A percentile compares a stretch with the other conserved stretches of the same genome.
phyloP scores from a whole-genome alignment of 495 filamentous ascomycete genomes.

The Hamigera avellanea region DNA sequence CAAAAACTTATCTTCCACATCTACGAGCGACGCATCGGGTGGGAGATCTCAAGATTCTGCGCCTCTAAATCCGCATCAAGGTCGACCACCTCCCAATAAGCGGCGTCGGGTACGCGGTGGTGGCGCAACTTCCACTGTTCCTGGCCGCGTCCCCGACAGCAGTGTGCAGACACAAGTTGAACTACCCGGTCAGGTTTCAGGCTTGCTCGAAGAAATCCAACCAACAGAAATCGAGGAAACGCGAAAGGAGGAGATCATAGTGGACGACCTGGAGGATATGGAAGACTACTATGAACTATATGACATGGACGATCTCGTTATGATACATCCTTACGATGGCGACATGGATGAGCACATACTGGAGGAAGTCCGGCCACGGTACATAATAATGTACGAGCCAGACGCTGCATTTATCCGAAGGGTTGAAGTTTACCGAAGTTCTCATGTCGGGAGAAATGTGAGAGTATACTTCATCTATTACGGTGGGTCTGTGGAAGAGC shows the following conservation, averaged over 20 bases:
- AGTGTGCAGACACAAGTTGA: conserved; percentile 72
- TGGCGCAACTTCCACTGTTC: conserved; percentile 40
- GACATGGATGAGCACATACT: conserved; percentile 94
- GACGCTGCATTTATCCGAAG: conserved; percentile 91
- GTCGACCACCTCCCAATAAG: conserved; percentile 72
- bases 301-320: conserved; percentile 79
- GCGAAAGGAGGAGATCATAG: conserved; percentile 61
- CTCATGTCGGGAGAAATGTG: conserved; percentile 78
- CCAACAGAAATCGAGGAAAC: conserved; percentile 51
- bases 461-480: conserved; percentile 96
- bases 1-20: conserved; percentile 50
- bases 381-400: conserved; percentile 98
- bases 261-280: conserved; percentile 81
- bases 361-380: conserved; percentile 83
- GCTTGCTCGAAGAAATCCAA: conserved; percentile 53
- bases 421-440: conserved; percentile 91
- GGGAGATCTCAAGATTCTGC: conserved; percentile 11
- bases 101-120: conserved; percentile 82
- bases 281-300: conserved; percentile 88
- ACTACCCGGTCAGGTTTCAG: conserved; percentile 59
- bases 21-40: conserved; percentile 12
- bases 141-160: conserved; percentile 49
- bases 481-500: conserved; percentile 88
- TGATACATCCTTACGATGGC: conserved; percentile 87
- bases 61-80: conserved; percentile 31